Base-by-base conservation (phyloP, 441 rosid species). In the Brassica balearica region DNA sequence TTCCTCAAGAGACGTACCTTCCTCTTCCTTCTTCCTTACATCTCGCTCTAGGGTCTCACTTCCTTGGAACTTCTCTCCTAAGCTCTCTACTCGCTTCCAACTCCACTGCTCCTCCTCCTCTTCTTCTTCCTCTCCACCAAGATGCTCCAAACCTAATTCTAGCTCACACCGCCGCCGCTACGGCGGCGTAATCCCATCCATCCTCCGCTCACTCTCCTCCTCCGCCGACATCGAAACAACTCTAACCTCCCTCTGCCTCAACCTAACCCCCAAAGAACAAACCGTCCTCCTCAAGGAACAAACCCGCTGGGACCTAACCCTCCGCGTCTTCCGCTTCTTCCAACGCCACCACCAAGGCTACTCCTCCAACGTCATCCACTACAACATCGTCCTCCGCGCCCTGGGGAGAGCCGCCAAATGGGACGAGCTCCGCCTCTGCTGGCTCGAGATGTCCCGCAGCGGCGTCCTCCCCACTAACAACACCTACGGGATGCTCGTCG, bases 401-500 rank as follows among this genome's bases (percentile, higher is more conserved):
- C 66, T 91, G 68, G 99, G 99, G 12, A 88, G 88, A 83, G 97
- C 97, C 74, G 88, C 86, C 72, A 90, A 81, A 81, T 90, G 97
- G 99, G 97, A 95, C 79, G 92, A 95, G 20, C 34, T 95, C 71
- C 84, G 97, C 86, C 88, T 86, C 78, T 84, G 83, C 76, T 95
- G 97, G 97, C 83, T 91, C 64, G 96, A 90, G 66, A 95, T 95
- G 98, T 92, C 97, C 3, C 86, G 88, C 60, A 83, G 73, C 25
- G 89, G 92, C 66, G 87, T 95, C 68, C 56, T 87, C 17, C 96
- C 98, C 0, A 89, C 95, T 0, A 86, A 90, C 14, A 89, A 90
- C 68, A 95, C 98, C 11, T 95, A 90, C 20, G 86, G 84, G 3
- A 89, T 90, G 91, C 97, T 95, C 17, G 94, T 95, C 60, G 97